A percentile compares a stretch with the other conserved stretches of the same genome.
phyloP scores from a whole-genome alignment of 257 asterid genomes.

The Petunia axillaris region DNA sequence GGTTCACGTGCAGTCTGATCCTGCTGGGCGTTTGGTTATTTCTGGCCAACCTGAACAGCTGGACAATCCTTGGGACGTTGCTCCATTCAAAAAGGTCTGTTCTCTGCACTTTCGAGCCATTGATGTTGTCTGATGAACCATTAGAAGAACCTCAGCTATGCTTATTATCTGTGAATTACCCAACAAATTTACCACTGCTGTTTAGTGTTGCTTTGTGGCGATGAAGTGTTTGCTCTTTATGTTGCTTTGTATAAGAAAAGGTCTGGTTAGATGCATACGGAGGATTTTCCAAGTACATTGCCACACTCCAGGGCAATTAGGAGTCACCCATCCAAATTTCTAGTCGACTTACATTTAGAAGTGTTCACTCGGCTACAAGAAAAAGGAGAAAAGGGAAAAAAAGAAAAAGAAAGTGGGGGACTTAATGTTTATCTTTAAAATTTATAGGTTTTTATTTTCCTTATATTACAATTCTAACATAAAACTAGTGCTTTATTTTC shows the following conservation, averaged over 20 bases:
- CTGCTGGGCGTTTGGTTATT: constrained; percentile 94
- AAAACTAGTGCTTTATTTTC: constrained; percentile 11
- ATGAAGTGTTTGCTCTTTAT: constrained; percentile 3
- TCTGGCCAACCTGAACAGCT: constrained; percentile 91
- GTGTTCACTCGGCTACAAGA: background rate
- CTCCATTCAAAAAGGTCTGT: constrained; percentile 86
- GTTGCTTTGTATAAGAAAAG: too few relatives aligned
- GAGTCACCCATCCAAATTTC: background rate
- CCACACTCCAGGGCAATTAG: background rate
- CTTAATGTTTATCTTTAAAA: background rate
- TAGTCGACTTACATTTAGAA: background rate
- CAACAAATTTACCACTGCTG: constrained; percentile 22
- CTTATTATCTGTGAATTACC: background rate
- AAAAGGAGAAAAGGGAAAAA: background rate
- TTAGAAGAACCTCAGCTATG: constrained; percentile 9
- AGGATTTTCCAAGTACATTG: background rate
- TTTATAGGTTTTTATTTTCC: background rate
- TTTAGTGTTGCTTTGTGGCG: constrained; percentile 13
- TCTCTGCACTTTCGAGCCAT: background rate
- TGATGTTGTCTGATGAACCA: constrained; percentile 8
- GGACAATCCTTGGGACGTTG: constrained; percentile 98
- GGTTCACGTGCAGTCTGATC: constrained; percentile 96
- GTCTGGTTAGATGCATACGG: too few relatives aligned
- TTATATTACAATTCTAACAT: background rate
- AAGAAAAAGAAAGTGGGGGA: background rate